Base-by-base conservation (phyloP, 495 filamentous ascomycete genomes). In the Pyrenopolyporus hunteri region DNA sequence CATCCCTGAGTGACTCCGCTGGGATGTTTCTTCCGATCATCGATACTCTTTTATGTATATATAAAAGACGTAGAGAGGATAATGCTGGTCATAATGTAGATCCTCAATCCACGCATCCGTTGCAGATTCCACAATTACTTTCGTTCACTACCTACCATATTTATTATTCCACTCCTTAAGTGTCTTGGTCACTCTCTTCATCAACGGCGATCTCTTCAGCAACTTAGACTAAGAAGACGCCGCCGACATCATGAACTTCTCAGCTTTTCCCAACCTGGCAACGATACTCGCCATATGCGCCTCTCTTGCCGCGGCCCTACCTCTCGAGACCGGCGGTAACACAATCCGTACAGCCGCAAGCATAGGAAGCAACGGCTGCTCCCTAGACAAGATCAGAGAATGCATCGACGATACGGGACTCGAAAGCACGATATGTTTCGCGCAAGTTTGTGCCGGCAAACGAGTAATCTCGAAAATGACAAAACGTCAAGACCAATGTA, bases 401-500 rank as follows among this genome's bases (percentile, higher is more conserved):
- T 66, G 63, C 35, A 39, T 66, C 6, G 40, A 31, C 46, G 63
- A 66, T n/a, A 60, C 63, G 11, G 63, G 63, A 8, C 52, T 60
- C 4, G 63, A 66, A 19, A 66, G 57, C 57, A 60, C 56, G 10
- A 36, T 66, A 49, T 66, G 63, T 29, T 60, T 66, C n/a, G 46
- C 47, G 40, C 57, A 66, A 43, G 56, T 60, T 36, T 66, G 63
- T 46, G 35, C 31, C 4, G 39, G 46, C 13, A 16, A 28, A 37
- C 32, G 53, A 19, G 37, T 13, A 22, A 42, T 9, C 11, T 20
- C 37, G 16, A 52, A 45, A 20, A 39, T 35, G 35, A 11, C 9
- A 13, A 66, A 60, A 36, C 63, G 63, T 25, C 49, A 65, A n/a
- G 62, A 66, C 22, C 56, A 57, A 53, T 66, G 63, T 51, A 66